Percentiles rank a stretch among this genome's conserved stretches.
These are phyloP conservation scores for Naganishia vishniacii DNA, from an alignment of 768 basidiomycete species.

Conservation along the genomic window DNA sequence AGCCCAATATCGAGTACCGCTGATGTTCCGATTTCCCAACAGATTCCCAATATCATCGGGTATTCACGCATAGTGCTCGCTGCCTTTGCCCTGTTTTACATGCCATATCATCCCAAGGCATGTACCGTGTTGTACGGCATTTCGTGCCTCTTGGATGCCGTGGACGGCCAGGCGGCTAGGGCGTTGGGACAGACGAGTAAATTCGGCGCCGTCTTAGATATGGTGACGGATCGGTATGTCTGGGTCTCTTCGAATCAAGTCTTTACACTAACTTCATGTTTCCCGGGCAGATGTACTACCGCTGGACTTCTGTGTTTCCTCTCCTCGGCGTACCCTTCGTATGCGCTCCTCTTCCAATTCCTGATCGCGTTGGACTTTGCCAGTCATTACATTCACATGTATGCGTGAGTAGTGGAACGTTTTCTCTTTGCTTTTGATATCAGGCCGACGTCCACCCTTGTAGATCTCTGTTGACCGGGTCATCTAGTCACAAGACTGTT, in stretches of 20 bases:
- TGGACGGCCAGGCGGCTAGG: conserved; percentile 88
- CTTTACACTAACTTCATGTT: not conserved
- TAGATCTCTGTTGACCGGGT: conserved; percentile 92
- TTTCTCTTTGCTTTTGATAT: not conserved
- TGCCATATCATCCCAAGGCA: conserved; percentile 90
- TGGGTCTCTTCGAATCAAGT: not conserved
- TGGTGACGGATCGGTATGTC: conserved; percentile 90
- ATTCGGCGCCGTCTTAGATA: conserved; percentile 95
- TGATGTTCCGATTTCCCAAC: not conserved
- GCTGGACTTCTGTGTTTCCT: conserved; percentile 91
- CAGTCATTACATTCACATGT: conserved; percentile 99
- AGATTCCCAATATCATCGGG: conserved; percentile 77
- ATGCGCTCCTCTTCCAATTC: conserved; percentile 80
- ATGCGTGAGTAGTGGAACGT: conserved; percentile 63
- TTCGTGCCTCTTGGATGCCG: conserved; percentile 88
- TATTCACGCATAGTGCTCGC: conserved; percentile 88
- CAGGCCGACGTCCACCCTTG: not conserved
- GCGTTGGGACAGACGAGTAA: conserved; percentile 84
- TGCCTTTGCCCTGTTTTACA: conserved; percentile 77
- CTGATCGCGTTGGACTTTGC: conserved; percentile 95
- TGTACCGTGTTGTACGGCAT: conserved; percentile 83
- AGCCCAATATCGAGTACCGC: too few species aligned
- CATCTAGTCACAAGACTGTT: conserved; percentile 85
- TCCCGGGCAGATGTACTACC: conserved; percentile 73
- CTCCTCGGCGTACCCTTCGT: conserved; percentile 79